Conservation (phyloP, 192 early-diverging fungal species). For the Thamnidium elegans region DNA sequence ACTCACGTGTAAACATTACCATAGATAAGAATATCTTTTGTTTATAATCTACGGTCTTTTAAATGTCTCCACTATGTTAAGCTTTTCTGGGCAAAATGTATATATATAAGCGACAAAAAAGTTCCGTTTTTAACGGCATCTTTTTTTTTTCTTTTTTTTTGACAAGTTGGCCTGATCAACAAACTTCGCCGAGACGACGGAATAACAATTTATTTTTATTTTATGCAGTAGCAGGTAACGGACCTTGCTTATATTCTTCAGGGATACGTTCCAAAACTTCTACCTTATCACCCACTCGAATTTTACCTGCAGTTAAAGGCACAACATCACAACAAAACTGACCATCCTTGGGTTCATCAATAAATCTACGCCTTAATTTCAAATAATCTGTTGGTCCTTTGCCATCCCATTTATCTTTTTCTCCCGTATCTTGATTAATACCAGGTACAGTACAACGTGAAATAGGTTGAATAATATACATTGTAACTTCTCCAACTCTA, state of each 20-base stretch:
- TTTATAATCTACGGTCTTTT: too few relatives aligned
- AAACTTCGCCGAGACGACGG: too few relatives aligned
- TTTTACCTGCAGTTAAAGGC: conserved; percentile 29
- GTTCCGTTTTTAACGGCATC: too few relatives aligned
- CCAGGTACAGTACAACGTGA: conserved; percentile 32
- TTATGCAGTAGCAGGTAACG: neutral
- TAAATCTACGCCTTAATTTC: conserved; percentile 10
- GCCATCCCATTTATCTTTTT: conserved; percentile 29
- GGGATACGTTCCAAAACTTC: conserved; percentile 37
- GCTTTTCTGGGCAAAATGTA: too few relatives aligned
- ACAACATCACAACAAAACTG: conserved; percentile 31
- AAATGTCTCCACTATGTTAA: too few relatives aligned
- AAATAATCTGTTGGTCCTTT: conserved; percentile 13
- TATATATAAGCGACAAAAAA: too few relatives aligned
- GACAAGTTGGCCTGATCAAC: too few relatives aligned
- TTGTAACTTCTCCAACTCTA: conserved; percentile 34
- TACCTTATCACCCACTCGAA: conserved; percentile 32
- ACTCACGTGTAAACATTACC: too few relatives aligned
- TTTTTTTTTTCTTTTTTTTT: too few relatives aligned
- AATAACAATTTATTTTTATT: too few relatives aligned
- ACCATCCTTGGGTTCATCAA: conserved; percentile 19
- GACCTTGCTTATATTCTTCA: conserved; percentile 1
- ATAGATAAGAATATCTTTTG: too few relatives aligned
- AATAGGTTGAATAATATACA: conserved; percentile 31
- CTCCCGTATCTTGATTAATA: conserved; percentile 36